phyloP scores from a whole-genome alignment of 768 basidiomycete genomes.

The Cystofilobasidium capitatum region DNA sequence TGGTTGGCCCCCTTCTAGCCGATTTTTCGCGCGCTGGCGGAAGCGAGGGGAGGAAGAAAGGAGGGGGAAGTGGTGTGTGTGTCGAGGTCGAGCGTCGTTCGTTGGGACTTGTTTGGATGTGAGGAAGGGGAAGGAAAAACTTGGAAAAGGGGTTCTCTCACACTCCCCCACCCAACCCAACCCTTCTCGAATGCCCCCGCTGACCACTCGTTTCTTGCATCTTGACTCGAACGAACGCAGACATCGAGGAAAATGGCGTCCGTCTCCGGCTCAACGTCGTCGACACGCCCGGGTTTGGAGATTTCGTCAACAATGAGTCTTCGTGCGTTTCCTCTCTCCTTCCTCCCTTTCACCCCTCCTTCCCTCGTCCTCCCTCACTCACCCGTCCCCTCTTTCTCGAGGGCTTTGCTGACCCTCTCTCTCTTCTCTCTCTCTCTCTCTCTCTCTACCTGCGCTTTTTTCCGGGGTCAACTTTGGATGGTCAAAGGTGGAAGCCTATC shows the following conservation, averaged over 20 bases:
- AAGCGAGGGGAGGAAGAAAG: neutral
- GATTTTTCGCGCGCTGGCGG: too few relatives aligned
- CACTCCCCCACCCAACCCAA: neutral
- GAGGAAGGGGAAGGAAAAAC: too few relatives aligned
- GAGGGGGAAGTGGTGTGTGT: neutral
- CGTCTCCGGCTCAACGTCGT: conserved; percentile 95
- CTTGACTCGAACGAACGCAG: conserved; percentile 44
- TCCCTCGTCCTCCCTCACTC: too few relatives aligned
- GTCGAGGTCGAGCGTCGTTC: neutral
- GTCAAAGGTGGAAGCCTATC: conserved; percentile 93
- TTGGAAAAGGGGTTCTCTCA: too few relatives aligned
- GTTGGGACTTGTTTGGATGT: neutral
- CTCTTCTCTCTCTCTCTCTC: neutral
- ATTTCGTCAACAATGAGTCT: conserved; percentile 98
- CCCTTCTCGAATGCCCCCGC: neutral
- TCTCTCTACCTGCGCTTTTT: neutral
- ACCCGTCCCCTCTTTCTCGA: neutral
- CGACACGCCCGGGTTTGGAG: conserved; percentile 97
- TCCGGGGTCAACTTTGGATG: neutral
- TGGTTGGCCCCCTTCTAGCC: too few relatives aligned
- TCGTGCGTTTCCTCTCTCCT: conserved; percentile 49
- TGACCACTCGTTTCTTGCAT: neutral
- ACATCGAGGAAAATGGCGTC: conserved; percentile 98
- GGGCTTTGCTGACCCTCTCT: neutral
- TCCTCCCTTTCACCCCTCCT: neutral